Percentiles rank a stretch among this genome's conserved stretches.
Evolutionary conservation across 2,329 filamentous ascomycete species (phyloP).

Genomic region (Juglanconis sp.): DNA sequence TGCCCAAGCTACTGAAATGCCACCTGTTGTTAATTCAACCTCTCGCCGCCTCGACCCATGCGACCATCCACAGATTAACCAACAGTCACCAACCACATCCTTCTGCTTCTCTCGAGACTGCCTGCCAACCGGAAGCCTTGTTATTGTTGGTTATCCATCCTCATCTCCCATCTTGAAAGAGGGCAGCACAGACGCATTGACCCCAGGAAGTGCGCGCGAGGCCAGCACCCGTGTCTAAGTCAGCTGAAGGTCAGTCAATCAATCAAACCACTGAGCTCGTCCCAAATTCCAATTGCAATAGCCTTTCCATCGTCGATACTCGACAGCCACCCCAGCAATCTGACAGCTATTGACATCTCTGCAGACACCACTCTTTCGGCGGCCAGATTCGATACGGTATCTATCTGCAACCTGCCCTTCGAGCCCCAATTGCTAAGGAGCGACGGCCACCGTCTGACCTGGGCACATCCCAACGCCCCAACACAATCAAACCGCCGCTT

Average conservation of each 20-base stretch:
- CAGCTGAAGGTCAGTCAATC: background rate
- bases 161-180: background rate
- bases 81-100: constrained; percentile 1
- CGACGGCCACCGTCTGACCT: background rate
- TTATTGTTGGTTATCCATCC: background rate
- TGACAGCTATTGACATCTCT: background rate
- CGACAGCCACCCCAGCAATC: too few species aligned
- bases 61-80: background rate
- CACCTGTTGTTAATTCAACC: constrained; percentile 18
- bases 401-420: background rate
- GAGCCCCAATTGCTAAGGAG: background rate
- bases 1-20: constrained; percentile 14
- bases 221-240: constrained; percentile 2
- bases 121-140: background rate
- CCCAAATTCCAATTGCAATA: background rate
- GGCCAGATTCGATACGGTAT: background rate
- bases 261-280: background rate
- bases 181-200: too few species aligned
- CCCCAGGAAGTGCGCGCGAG: background rate
- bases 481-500: background rate
- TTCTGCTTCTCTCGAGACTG: background rate
- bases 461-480: background rate
- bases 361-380: background rate
- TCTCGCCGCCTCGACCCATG: constrained; percentile 1
- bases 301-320: background rate